phyloP scores from a whole-genome alignment of 192 early-diverging fungal species.

The Coemansia sp. region DNA sequence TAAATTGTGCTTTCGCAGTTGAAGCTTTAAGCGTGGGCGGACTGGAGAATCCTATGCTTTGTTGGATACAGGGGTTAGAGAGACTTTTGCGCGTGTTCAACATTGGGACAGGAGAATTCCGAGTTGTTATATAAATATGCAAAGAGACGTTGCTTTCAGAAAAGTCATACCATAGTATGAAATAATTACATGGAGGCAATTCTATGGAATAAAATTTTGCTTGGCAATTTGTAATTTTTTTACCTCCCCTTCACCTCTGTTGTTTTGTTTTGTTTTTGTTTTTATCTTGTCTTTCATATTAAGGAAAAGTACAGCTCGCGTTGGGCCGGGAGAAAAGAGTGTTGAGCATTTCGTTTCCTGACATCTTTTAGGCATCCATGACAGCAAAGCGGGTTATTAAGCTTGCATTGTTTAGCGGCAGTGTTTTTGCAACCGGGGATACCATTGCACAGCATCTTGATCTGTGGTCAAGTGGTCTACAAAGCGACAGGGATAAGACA shows the following conservation, averaged over 20 bases:
- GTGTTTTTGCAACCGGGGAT: conserved; percentile 33
- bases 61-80: too few species aligned
- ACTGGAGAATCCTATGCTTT: too few species aligned
- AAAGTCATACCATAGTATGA: too few species aligned
- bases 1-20: too few species aligned
- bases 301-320: background rate
- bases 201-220: too few species aligned
- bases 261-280: background rate
- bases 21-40: too few species aligned
- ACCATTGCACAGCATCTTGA: conserved; percentile 27
- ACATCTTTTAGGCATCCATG: background rate
- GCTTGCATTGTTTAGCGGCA: conserved; percentile 34
- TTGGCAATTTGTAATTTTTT: background rate
- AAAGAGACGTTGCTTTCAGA: too few species aligned
- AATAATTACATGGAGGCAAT: too few species aligned
- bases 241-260: background rate
- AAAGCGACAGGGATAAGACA: background rate
- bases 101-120: too few species aligned
- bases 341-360: background rate
- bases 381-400: conserved; percentile 1
- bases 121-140: too few species aligned
- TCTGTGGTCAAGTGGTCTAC: conserved; percentile 3
- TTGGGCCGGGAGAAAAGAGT: too few species aligned
- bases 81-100: too few species aligned
- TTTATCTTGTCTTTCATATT: background rate